These are phyloP conservation scores for Plantago major DNA, from an alignment of 257 asterid species.

Conservation along the genomic window DNA sequence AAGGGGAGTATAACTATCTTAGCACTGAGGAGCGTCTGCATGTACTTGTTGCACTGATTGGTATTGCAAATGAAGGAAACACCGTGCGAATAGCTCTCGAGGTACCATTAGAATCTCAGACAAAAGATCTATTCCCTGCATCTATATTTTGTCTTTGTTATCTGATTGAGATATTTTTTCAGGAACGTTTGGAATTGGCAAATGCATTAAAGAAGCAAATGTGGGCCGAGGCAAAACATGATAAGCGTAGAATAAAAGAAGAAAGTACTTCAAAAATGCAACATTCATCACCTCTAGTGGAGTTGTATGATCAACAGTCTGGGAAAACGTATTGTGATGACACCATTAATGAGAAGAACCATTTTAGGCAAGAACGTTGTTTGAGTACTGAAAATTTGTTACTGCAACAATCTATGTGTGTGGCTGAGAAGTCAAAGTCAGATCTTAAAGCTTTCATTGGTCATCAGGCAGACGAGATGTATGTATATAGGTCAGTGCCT, in stretches of 20 bases:
- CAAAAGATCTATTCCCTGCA: conserved; percentile 10
- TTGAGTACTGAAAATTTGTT: conserved; percentile 35
- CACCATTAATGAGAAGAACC: conserved; percentile 31
- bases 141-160: conserved; percentile 19
- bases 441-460: conserved; percentile 62
- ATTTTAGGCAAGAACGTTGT: conserved; percentile 33
- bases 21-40: conserved; percentile 76
- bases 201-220: conserved; percentile 89
- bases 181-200: conserved; percentile 98
- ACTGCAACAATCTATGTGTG: conserved; percentile 56
- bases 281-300: conserved; percentile 22
- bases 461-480: conserved; percentile 72
- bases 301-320: background rate
- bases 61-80: conserved; percentile 84
- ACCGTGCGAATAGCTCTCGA: conserved; percentile 64
- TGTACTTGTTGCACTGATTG: conserved; percentile 72
- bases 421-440: conserved; percentile 68
- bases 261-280: conserved; percentile 46
- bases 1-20: conserved; percentile 73
- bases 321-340: conserved; percentile 2
- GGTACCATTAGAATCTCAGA: conserved; percentile 37
- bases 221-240: conserved; percentile 94
- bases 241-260: conserved; percentile 83
- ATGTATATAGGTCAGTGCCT: conserved; percentile 78
- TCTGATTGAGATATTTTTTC: conserved; percentile 26